A percentile compares a stretch with the other conserved stretches of the same genome.
These are phyloP conservation scores for Blastomyces gilchristii DNA, from an alignment of 2,329 filamentous ascomycete genomes.

Conservation along the genomic window DNA sequence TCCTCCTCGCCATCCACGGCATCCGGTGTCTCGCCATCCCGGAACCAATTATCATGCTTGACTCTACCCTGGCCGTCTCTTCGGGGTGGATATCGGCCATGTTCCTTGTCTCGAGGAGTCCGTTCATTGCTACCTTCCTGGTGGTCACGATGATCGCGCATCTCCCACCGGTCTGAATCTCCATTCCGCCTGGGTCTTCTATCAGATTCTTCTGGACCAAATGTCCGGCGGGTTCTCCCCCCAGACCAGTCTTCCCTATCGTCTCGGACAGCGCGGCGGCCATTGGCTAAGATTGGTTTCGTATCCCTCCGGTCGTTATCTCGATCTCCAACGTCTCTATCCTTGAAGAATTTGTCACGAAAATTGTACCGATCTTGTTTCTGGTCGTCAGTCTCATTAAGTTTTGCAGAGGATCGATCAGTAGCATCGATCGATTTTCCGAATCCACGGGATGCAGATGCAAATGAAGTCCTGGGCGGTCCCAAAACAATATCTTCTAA, in stretches of 20 bases:
- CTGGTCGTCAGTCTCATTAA: slow-evolving; percentile 45
- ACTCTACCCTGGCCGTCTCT: slow-evolving; percentile 57
- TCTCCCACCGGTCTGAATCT: slow-evolving; percentile 35
- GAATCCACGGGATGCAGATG: slow-evolving; percentile 54
- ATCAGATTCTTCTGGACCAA: slow-evolving; percentile 34
- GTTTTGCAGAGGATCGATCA: slow-evolving; percentile 37
- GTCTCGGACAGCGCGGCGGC: slow-evolving; percentile 25
- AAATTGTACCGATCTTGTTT: slow-evolving; percentile 56
- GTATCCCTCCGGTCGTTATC: slow-evolving; percentile 30
- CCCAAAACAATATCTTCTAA: slow-evolving; percentile 77
- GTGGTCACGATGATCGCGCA: slow-evolving; percentile 45
- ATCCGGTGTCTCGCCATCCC: slow-evolving; percentile 42
- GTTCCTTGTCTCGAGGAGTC: slow-evolving; percentile 45
- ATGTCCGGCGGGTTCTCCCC: slow-evolving; percentile 30
- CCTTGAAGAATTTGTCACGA: slow-evolving; percentile 39
- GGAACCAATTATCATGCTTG: slow-evolving; percentile 67
- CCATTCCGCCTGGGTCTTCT: slow-evolving; percentile 33
- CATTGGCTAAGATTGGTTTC: slow-evolving; percentile 24
- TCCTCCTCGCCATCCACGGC: slow-evolving; percentile 34
- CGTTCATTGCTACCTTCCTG: slow-evolving; percentile 41
- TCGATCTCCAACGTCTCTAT: slow-evolving; percentile 19
- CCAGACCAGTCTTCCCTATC: slow-evolving; percentile 36
- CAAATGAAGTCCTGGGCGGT: slow-evolving; percentile 72
- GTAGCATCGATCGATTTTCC: slow-evolving; percentile 39
- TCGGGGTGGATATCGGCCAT: slow-evolving; percentile 44